Evolutionary conservation across 2,329 filamentous ascomycete species (phyloP).

Genomic region (Colletotrichum orbiculare): DNA sequence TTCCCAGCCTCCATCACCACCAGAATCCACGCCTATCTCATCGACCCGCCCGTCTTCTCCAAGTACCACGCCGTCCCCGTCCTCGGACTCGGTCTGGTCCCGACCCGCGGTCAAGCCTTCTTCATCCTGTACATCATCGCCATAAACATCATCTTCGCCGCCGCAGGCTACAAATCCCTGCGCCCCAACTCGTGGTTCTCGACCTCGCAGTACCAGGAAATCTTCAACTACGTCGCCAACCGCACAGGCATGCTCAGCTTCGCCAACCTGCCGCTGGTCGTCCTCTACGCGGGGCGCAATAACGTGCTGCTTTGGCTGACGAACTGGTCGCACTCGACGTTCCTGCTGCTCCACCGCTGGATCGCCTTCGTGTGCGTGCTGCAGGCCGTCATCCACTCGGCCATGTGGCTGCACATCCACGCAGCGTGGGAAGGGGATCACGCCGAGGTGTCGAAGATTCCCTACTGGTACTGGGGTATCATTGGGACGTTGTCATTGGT

Average conservation of each 20-base stretch:
- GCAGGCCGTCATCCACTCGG: constrained; percentile 46
- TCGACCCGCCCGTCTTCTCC: constrained; percentile 44
- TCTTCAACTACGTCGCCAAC: constrained; percentile 47
- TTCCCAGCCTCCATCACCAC: constrained; percentile 25
- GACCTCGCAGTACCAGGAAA: constrained; percentile 36
- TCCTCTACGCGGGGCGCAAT: constrained; percentile 50
- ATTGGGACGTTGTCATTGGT: constrained; percentile 44
- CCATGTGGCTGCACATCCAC: constrained; percentile 41
- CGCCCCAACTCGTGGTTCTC: constrained; percentile 41
- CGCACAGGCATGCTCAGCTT: constrained; percentile 48
- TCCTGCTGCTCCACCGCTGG: constrained; percentile 51
- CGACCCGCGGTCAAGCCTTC: constrained; percentile 55
- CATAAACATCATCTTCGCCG: constrained; percentile 50
- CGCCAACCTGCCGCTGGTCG: constrained; percentile 45
- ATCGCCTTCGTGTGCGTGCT: constrained; percentile 43
- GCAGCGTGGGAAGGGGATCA: constrained; percentile 1
- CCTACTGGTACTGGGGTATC: constrained; percentile 50
- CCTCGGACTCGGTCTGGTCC: constrained; percentile 42
- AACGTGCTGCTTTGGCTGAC: constrained; percentile 49
- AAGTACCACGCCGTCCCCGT: constrained; percentile 40
- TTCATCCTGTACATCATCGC: constrained; percentile 54
- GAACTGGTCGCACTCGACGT: constrained; percentile 50
- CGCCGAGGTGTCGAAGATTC: constrained; percentile 12
- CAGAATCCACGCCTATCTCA: constrained; percentile 42
- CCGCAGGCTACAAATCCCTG: constrained; percentile 43